Evolutionary conservation across 352 stramenopile genomes (phyloP).

Genomic region (Blastocystis sp.): DNA sequence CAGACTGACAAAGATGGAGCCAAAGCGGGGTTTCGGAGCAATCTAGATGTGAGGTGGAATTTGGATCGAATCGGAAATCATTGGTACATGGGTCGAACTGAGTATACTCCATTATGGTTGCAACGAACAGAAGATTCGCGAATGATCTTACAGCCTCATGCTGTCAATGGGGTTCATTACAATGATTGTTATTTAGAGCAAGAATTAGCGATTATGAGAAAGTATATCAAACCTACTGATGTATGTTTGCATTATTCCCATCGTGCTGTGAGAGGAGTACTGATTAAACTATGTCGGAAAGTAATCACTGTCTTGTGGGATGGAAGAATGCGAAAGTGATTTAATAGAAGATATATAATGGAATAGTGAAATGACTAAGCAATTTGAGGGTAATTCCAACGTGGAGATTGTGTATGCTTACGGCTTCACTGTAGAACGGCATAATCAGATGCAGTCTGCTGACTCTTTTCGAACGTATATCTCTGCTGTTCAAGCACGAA

Average conservation of each 20-base stretch:
- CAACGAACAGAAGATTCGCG: neutral
- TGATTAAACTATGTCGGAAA: slow-evolving; percentile 16
- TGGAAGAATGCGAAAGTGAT: neutral
- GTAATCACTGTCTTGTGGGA: slow-evolving; percentile 37
- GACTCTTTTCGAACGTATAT: neutral
- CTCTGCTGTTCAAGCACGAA: neutral
- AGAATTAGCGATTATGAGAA: neutral
- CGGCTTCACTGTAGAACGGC: neutral
- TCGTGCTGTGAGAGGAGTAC: neutral
- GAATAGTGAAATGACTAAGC: neutral
- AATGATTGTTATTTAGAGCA: slow-evolving; percentile 2
- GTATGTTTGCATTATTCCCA: slow-evolving; percentile 51
- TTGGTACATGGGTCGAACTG: slow-evolving; percentile 58
- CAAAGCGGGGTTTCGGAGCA: slow-evolving; percentile 52
- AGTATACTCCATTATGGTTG: slow-evolving; percentile 7
- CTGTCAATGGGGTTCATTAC: neutral
- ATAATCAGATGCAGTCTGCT: neutral
- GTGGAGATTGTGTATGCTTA: neutral
- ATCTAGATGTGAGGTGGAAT: slow-evolving; percentile 53
- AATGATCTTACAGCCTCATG: neutral
- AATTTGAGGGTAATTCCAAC: neutral
- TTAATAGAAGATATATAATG: neutral
- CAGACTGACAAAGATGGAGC: slow-evolving; percentile 55
- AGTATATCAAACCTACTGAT: slow-evolving; percentile 12
- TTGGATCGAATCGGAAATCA: slow-evolving; percentile 9